Conservation (phyloP, 2,329 filamentous ascomycete species). For the Dactylellina haptotyla region DNA sequence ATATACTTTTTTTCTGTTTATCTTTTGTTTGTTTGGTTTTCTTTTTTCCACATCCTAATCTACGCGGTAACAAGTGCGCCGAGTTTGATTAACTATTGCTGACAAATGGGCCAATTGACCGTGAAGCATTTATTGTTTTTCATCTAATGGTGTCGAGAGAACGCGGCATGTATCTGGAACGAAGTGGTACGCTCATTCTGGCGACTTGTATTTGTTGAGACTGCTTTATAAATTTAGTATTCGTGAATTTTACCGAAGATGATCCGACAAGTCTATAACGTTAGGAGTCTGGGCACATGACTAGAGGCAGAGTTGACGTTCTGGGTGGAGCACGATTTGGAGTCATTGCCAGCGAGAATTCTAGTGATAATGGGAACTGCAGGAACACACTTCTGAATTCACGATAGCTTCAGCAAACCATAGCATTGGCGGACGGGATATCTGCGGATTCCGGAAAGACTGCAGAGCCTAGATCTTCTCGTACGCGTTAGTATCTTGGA, state of each 20-base stretch:
- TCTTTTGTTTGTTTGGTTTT: no score
- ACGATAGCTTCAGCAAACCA: not conserved
- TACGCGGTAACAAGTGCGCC: not conserved
- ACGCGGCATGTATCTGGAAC: no score
- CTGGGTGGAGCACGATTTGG: no score
- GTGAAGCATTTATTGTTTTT: no score
- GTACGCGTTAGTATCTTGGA: no score
- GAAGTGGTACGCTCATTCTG: not conserved
- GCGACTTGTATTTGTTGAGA: not conserved
- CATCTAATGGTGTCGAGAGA: no score
- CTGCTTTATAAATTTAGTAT: not conserved
- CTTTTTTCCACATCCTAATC: no score
- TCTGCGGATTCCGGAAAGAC: not conserved
- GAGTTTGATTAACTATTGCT: not conserved
- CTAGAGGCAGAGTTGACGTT: no score
- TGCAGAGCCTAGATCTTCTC: no score
- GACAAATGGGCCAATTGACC: not conserved
- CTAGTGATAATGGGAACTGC: not conserved
- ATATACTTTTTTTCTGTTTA: no score
- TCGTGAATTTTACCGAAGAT: conserved; percentile 35
- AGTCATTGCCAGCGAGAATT: not conserved
- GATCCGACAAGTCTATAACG: conserved; percentile 12
- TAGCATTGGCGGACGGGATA: not conserved
- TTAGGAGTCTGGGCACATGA: conserved; percentile 12
- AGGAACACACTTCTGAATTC: not conserved